These are phyloP conservation scores for Incumbomyces lentus DNA, from an alignment of 2,329 filamentous ascomycete genomes.

Conservation along the genomic window DNA sequence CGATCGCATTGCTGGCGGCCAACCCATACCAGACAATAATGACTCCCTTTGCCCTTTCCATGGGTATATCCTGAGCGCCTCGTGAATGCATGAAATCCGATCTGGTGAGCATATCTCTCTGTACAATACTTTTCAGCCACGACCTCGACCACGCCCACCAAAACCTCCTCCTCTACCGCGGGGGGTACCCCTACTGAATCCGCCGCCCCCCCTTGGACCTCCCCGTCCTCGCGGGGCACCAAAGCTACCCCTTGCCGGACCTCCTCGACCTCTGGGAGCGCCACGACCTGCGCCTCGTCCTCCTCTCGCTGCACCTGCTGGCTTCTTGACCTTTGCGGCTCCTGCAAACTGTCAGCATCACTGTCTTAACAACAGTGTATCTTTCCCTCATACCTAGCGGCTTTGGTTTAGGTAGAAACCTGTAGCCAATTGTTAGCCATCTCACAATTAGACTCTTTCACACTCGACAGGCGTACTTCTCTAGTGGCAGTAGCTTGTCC, in stretches of 20 bases:
- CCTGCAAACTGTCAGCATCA: slow-evolving; percentile 40
- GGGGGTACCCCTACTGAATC: slow-evolving; percentile 39
- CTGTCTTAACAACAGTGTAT: slow-evolving; percentile 6
- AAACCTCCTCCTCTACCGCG: slow-evolving; percentile 35
- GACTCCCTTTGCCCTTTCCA: neutral
- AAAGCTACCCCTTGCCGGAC: slow-evolving; percentile 31
- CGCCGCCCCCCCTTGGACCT: slow-evolving; percentile 38
- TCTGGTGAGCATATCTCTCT: slow-evolving; percentile 3
- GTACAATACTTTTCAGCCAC: slow-evolving; percentile 8
- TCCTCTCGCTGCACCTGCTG: slow-evolving; percentile 35
- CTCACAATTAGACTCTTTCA: neutral
- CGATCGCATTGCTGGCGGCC: no score
- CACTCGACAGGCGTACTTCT: slow-evolving; percentile 47
- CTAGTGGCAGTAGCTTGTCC: slow-evolving; percentile 88
- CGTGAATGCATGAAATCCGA: slow-evolving; percentile 3
- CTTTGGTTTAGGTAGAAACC: slow-evolving; percentile 92
- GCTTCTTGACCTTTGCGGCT: slow-evolving; percentile 27
- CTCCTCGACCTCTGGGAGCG: slow-evolving; percentile 30
- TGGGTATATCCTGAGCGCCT: slow-evolving; percentile 5
- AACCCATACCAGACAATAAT: neutral
- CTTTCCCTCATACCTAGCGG: slow-evolving; percentile 25
- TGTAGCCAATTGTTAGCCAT: slow-evolving; percentile 25
- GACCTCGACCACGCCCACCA: slow-evolving; percentile 33
- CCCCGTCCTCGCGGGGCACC: slow-evolving; percentile 34
- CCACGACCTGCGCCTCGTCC: slow-evolving; percentile 26